A percentile compares a stretch with the other conserved stretches of the same genome.
Evolutionary conservation across 2,329 filamentous ascomycete species (phyloP).

Genomic region (Dactylellina parvicollis): DNA sequence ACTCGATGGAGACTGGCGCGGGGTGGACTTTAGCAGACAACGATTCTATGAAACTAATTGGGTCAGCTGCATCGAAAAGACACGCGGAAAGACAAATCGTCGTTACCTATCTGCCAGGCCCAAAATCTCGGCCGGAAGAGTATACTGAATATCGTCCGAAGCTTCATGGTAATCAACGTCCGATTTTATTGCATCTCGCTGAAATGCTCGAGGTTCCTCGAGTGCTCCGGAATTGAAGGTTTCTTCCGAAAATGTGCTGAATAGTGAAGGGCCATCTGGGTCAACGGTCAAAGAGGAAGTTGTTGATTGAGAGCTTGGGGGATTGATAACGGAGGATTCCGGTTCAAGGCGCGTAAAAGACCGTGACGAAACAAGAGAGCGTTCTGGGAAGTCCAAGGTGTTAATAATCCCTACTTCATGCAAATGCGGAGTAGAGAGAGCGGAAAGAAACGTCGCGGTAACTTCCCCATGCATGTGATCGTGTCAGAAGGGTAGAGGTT

Average conservation of each 20-base stretch:
- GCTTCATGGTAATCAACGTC: slow-evolving; percentile 20
- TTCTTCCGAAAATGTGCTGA: slow-evolving; percentile 38
- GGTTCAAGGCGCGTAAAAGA: slow-evolving; percentile 66
- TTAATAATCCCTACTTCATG: background rate
- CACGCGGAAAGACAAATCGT: slow-evolving; percentile 5
- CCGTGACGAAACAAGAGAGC: slow-evolving; percentile 60
- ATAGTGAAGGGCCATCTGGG: slow-evolving; percentile 33
- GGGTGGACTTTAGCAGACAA: slow-evolving; percentile 86
- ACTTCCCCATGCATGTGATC: slow-evolving; percentile 63
- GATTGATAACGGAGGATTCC: slow-evolving; percentile 5
- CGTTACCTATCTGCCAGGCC: slow-evolving; percentile 84
- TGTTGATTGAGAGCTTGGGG: slow-evolving; percentile 33
- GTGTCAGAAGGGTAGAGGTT: slow-evolving; percentile 61
- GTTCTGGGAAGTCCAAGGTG: slow-evolving; percentile 22
- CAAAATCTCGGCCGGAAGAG: slow-evolving; percentile 91
- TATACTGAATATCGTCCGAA: slow-evolving; percentile 69
- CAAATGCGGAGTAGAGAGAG: background rate
- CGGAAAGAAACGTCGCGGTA: slow-evolving; percentile 55
- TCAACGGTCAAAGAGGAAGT: slow-evolving; percentile 55
- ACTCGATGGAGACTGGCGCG: slow-evolving; percentile 82
- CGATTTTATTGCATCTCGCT: background rate
- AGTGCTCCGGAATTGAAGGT: slow-evolving; percentile 34
- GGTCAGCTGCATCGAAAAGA: slow-evolving; percentile 55
- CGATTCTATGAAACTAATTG: slow-evolving; percentile 83
- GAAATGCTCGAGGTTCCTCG: slow-evolving; percentile 32